These are phyloP conservation scores for Cercospora sp. DNA, from an alignment of 2,329 filamentous ascomycete species.

Conservation along the genomic window DNA sequence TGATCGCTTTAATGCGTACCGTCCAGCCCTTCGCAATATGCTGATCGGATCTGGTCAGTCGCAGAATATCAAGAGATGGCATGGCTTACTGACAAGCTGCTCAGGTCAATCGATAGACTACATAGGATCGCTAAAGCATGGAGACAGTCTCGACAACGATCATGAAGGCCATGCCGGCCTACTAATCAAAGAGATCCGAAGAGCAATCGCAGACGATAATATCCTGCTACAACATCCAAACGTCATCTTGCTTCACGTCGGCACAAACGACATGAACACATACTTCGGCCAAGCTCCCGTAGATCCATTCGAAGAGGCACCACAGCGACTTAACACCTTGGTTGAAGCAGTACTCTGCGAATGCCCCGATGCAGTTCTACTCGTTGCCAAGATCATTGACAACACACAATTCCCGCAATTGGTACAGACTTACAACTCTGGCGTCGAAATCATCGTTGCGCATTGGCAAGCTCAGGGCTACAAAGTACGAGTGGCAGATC, in stretches of 20 bases:
- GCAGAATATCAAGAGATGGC: not conserved
- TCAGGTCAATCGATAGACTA: slow-evolving; percentile 13
- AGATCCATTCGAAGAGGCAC: slow-evolving; percentile 34
- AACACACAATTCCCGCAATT: slow-evolving; percentile 22
- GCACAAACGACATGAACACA: slow-evolving; percentile 40
- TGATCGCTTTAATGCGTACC: slow-evolving; percentile 17
- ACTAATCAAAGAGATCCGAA: slow-evolving; percentile 18
- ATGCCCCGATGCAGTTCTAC: slow-evolving; percentile 38
- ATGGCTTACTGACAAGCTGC: not conserved
- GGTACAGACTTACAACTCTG: slow-evolving; percentile 33
- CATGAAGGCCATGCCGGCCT: slow-evolving; percentile 19
- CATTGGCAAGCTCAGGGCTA: slow-evolving; percentile 26
- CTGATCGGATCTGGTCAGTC: slow-evolving; percentile 15
- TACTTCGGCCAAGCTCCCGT: slow-evolving; percentile 14
- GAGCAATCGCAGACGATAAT: slow-evolving; percentile 8
- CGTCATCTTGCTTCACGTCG: slow-evolving; percentile 38
- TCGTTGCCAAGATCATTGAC: slow-evolving; percentile 43
- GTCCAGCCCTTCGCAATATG: slow-evolving; percentile 15
- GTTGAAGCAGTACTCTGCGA: slow-evolving; percentile 37
- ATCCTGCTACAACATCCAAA: slow-evolving; percentile 33
- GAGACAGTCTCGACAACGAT: slow-evolving; percentile 19
- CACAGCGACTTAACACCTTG: slow-evolving; percentile 37
- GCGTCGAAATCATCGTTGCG: slow-evolving; percentile 30
- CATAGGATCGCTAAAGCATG: slow-evolving; percentile 18
- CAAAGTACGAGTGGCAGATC: slow-evolving; percentile 35